phyloP scores from a whole-genome alignment of 139 green algal genomes.

The Chlamydomonas eustigma region DNA sequence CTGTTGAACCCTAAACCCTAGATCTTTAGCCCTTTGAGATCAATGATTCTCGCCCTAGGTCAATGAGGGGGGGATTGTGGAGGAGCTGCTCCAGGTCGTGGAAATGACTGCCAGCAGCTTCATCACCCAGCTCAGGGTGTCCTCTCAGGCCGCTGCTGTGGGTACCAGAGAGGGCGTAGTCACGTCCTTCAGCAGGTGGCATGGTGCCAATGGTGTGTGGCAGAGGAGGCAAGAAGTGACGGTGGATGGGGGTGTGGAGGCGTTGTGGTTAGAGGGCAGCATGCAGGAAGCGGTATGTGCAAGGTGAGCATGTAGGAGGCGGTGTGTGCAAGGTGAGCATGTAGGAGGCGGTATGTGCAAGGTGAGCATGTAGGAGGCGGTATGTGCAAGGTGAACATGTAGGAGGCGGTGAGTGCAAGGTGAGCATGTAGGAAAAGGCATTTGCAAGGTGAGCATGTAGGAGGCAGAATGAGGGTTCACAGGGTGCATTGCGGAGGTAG shows the following conservation, averaged over 20 bases:
- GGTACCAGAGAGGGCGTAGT: neutral
- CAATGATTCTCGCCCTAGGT: too few relatives aligned
- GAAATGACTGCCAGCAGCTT: slow-evolving; percentile 4
- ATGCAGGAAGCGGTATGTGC: slow-evolving; percentile 30
- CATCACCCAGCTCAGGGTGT: neutral
- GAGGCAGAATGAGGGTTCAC: too few relatives aligned
- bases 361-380: too few relatives aligned
- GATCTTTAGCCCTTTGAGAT: too few relatives aligned
- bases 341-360: too few relatives aligned
- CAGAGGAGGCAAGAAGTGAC: neutral
- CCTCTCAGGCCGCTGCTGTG: neutral
- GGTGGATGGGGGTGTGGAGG: slow-evolving; percentile 21
- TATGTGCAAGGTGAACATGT: slow-evolving; percentile 23
- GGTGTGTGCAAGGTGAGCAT: slow-evolving; percentile 8
- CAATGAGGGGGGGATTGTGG: too few relatives aligned
- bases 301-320: slow-evolving; percentile 15
- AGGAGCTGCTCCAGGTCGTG: neutral
- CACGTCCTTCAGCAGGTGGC: neutral
- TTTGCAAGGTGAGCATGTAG: slow-evolving; percentile 17
- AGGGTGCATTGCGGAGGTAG: too few relatives aligned
- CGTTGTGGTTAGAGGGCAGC: slow-evolving; percentile 16
- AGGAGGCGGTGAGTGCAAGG: slow-evolving; percentile 27
- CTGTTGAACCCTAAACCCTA: too few relatives aligned
- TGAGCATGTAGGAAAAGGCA: too few relatives aligned
- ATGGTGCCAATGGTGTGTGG: slow-evolving; percentile 5